A percentile compares a stretch with the other conserved stretches of the same genome.
Evolutionary conservation across 2,329 filamentous ascomycete species (phyloP).

Genomic region (Gyromitra esculenta): DNA sequence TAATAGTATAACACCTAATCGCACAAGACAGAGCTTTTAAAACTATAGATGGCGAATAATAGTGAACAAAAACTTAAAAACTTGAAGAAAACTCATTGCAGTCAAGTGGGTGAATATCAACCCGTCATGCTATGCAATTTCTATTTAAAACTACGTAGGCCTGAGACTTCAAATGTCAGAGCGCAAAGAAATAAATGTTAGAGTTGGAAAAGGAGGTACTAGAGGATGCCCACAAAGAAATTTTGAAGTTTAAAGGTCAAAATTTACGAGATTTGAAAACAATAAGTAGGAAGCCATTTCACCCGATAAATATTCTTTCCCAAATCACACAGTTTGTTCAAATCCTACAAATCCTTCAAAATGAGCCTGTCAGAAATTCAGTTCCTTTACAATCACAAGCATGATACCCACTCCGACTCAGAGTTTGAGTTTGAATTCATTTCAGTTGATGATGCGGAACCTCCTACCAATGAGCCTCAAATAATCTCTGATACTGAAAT

Average conservation of each 20-base stretch:
- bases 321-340: neutral
- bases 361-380: neutral
- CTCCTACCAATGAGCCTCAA: too few species aligned
- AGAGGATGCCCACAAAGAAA: neutral
- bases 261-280: neutral
- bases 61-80: neutral
- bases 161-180: neutral
- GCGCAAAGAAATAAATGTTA: neutral
- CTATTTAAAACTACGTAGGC: neutral
- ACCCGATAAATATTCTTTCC: neutral
- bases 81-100: neutral
- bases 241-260: neutral
- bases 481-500: too few species aligned
- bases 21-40: too few species aligned
- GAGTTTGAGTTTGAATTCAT: neutral
- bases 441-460: neutral
- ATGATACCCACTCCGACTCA: neutral
- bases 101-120: too few species aligned
- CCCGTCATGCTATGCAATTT: neutral
- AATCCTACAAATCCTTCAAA: neutral
- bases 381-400: neutral
- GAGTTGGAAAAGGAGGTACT: neutral
- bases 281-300: neutral
- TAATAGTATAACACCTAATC: too few species aligned
- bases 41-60: neutral